A percentile compares a stretch with the other conserved stretches of the same genome.
Conservation (phyloP, 2,329 filamentous ascomycete species). For the Cercospora nicotianae region DNA sequence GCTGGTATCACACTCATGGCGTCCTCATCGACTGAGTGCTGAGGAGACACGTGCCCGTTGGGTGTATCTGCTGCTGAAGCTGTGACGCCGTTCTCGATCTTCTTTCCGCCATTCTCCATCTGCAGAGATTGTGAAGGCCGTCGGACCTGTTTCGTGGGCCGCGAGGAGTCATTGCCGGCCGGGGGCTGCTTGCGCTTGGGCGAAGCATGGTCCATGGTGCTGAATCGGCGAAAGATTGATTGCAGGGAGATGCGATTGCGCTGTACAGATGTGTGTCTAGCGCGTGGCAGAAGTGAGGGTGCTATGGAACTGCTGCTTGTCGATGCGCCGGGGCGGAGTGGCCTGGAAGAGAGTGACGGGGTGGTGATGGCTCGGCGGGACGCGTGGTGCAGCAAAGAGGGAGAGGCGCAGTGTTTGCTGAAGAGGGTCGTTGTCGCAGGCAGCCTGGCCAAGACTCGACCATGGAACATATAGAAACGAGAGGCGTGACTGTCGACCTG, state of each 20-base stretch:
- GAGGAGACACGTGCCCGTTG: constrained; percentile 40
- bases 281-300: neutral
- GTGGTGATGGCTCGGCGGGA: constrained; percentile 2
- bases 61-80: constrained; percentile 36
- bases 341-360: neutral
- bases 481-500: neutral
- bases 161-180: constrained; percentile 32
- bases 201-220: constrained; percentile 31
- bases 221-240: constrained; percentile 1
- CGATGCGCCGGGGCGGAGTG: neutral
- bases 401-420: constrained; percentile 2
- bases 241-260: neutral
- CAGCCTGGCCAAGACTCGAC: neutral
- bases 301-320: neutral
- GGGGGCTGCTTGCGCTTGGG: constrained; percentile 43
- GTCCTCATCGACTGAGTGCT: constrained; percentile 49
- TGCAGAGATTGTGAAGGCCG: constrained; percentile 28
- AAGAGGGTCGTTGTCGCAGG: neutral
- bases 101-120: constrained; percentile 26
- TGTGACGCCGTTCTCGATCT: constrained; percentile 34
- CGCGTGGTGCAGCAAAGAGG: neutral
- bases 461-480: constrained; percentile 13
- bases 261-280: neutral
- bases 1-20: constrained; percentile 46
- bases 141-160: constrained; percentile 40